Evolutionary conservation across 129 eudicot genomes (phyloP), one percentile per base, ranked within the genome.

Genomic region (Tanacetum coccineum): DNA sequence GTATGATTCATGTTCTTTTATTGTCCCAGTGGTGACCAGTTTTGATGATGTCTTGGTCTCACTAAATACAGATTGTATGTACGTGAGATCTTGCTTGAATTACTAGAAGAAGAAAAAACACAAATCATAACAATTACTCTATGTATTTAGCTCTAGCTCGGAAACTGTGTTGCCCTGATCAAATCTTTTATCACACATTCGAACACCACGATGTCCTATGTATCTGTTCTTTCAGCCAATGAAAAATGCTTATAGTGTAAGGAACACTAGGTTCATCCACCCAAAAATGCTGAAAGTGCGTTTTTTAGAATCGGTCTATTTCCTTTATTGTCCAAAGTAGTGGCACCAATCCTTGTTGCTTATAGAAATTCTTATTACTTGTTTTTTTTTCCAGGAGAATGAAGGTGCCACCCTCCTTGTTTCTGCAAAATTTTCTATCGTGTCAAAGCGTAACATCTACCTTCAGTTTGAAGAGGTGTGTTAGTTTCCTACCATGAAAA

Each of bases 321-420:
- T 32, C 9, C 9, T 36, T 36, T 5, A 9, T 6, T 36, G 42
- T 36, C 42, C 42, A 36, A 36, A 36, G 42, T 36, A 6, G 54
- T 14, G 54, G 19, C 54, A 49, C 8, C 19, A 12, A 49, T 49
- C 17, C 54, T 67, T 67, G 45, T 15, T 55, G 42, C 64, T 17
- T 54, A 55, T 8, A 22, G 30, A 36, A 14, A 40, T 36, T 36
- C 4, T 10, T 44, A 28, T 36, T 15, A 63, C 45, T 36, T 56
- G 4, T 56, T 67, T 22, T 67, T 71, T 20, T 25, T 67, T 20
- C 26, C 76, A 92, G 98, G 99, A 94, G 66, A 81, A 89, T 9
- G 97, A 89, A 81, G 99, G 97, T 55, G 99, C 97, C 62, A 89
- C 99, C 12, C 80, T 94, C 68, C 72, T 89, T 48, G 99, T 94